These are phyloP conservation scores for Geopyxis carbonaria DNA, from an alignment of 495 filamentous ascomycete species.

Conservation along the genomic window DNA sequence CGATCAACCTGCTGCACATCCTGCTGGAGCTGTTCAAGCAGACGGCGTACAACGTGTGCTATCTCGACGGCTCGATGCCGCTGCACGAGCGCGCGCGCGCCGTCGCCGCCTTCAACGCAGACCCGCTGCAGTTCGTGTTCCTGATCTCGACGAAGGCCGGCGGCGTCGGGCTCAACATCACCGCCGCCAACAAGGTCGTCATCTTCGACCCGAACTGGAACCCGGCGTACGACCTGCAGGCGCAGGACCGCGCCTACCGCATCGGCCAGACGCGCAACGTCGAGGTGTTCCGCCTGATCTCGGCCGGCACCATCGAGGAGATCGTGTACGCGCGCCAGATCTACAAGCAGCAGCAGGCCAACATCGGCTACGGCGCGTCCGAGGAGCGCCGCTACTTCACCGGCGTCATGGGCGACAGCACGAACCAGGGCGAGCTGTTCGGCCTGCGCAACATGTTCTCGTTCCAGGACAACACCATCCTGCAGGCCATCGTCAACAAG, in stretches of 20 bases:
- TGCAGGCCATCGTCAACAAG: conserved; percentile 90
- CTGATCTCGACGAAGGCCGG: conserved; percentile 88
- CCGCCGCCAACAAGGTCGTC: conserved; percentile 94
- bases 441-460: conserved; percentile 75
- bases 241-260: conserved; percentile 89
- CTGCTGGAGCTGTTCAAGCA: conserved; percentile 71
- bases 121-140: conserved; percentile 81
- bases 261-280: conserved; percentile 89
- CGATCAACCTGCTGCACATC: conserved; percentile 70
- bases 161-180: conserved; percentile 73
- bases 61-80: conserved; percentile 74
- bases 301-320: conserved; percentile 86
- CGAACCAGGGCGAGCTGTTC: conserved; percentile 80
- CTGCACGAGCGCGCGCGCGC: conserved; percentile 62
- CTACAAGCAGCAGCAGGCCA: conserved; percentile 97
- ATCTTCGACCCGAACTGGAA: conserved; percentile 98
- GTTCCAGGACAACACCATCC: conserved; percentile 62
- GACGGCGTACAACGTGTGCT: conserved; percentile 82
- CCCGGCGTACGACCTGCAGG: conserved; percentile 76
- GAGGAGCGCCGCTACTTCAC: conserved; percentile 90
- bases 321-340: conserved; percentile 95
- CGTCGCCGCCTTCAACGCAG: conserved; percentile 84
- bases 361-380: conserved; percentile 88
- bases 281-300: conserved; percentile 90
- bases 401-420: conserved; percentile 70